Evolutionary conservation across 371 early-diverging fungal genomes (phyloP).

Genomic region (Mucor sp.): DNA sequence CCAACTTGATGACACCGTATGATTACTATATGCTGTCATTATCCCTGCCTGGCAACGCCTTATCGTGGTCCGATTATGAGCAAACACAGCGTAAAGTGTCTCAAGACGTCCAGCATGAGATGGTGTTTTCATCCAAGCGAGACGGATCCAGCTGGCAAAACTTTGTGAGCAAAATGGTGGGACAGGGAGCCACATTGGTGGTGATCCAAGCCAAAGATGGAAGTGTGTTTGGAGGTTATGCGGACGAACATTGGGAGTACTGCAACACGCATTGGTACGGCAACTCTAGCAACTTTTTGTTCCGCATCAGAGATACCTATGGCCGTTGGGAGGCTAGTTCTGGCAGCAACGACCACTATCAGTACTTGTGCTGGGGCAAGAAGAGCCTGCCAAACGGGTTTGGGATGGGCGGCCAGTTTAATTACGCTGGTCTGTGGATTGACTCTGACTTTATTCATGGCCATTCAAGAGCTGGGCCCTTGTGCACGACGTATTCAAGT

Average conservation of each 20-base stretch:
- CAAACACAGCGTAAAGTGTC: constrained; percentile 11
- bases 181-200: constrained; percentile 52
- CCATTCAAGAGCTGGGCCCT: constrained; percentile 70
- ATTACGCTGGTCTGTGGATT: constrained; percentile 84
- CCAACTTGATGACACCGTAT: constrained; percentile 31
- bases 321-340: constrained; percentile 29
- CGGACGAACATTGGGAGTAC: constrained; percentile 56
- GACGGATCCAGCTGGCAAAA: constrained; percentile 71
- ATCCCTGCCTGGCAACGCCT: constrained; percentile 28
- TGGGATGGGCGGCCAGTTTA: constrained; percentile 84
- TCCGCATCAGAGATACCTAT: constrained; percentile 25
- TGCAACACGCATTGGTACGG: constrained; percentile 77
- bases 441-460: constrained; percentile 71
- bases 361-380: constrained; percentile 82
- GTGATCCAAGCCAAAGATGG: constrained; percentile 54
- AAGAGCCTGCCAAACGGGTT: constrained; percentile 88
- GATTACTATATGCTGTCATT: constrained; percentile 43
- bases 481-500: constrained; percentile 70
- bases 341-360: constrained; percentile 72
- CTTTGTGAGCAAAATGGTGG: constrained; percentile 49
- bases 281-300: constrained; percentile 64
- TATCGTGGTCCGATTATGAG: constrained; percentile 35
- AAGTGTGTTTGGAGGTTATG: constrained; percentile 76
- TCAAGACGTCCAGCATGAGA: constrained; percentile 23
- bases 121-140: constrained; percentile 58